Evolutionary conservation across 352 stramenopile species (phyloP), one percentile per base, ranked within the genome.

Genomic region (Pythium aquatile): DNA sequence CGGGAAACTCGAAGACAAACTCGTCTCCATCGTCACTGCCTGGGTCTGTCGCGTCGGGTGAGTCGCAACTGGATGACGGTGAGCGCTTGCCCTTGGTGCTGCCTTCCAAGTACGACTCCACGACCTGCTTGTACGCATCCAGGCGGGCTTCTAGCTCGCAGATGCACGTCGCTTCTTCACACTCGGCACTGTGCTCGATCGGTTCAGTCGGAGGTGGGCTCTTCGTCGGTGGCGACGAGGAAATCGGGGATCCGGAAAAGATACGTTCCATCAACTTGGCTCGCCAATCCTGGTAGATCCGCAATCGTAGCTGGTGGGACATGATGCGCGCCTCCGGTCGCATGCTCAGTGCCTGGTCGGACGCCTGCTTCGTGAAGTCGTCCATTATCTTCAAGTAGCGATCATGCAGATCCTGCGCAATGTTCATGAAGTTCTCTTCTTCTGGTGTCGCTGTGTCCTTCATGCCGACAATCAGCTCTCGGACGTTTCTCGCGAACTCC

Each of bases 271-370:
- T 90, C 42, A 91, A 74, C 52, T 78, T 78, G 16, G 83, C 78
- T 55, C 83, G 83, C 85, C 85, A 93, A 64, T 93, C 83, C 66
- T 92, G 83, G 69, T 93, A 93, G 61, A 93, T 91, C 63, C 83
- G 79, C 55, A 90, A 59, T 24, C 84, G 83, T 40, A 93, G 67
- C 56, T 93, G 73, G 70, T 93, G 83, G 20, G 79, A 84, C 47
- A 83, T 70, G n/a, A 90, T 74, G 48, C 85, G 82, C 37, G 85
- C 82, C 62, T 93, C 85, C 16, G 85, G 85, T 44, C 80, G 88
- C 78, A 90, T 86, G 35, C 66, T 87, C 61, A 93, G 65, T 55
- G 82, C 81, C 44, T 88, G 69, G 6, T 70, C 69, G 3, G 69
- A 77, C 30, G 90, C 73, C 68, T 90, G 65, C 33, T 67, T 58